A percentile compares a stretch with the other conserved stretches of the same genome.
Conservation (phyloP, 163 green algal species). For the Chloromonas sp. region DNA sequence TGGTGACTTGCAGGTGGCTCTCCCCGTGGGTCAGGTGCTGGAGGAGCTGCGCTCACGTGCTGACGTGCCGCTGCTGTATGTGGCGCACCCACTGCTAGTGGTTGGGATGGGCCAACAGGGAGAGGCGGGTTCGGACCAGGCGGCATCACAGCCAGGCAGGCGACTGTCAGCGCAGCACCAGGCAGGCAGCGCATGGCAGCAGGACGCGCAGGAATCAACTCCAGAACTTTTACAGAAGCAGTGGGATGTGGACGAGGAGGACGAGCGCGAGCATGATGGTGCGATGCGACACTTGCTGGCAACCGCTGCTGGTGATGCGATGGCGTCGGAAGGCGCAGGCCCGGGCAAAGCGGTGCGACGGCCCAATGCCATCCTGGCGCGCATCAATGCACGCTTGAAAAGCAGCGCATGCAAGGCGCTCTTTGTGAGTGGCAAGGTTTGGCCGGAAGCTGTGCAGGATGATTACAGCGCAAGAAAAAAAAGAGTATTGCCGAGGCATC, state of each 20-base stretch:
- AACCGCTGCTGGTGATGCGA: background rate
- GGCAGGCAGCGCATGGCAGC: background rate
- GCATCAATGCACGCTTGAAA: background rate
- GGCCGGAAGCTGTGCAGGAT: no score
- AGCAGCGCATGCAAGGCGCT: background rate
- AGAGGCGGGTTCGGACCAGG: no score
- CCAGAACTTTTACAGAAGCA: background rate
- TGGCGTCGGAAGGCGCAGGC: background rate
- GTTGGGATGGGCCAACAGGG: no score
- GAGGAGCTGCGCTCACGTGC: no score
- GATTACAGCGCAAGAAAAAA: no score
- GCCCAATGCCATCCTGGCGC: background rate
- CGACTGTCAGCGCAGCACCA: no score
- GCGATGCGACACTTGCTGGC: background rate
- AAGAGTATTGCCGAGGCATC: no score
- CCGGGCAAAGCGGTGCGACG: background rate
- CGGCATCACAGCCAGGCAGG: no score
- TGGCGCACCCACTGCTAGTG: no score
- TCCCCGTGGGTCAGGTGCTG: no score
- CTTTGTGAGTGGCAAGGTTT: conserved; percentile 7
- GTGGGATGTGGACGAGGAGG: background rate
- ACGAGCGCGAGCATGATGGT: background rate
- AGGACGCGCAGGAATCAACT: background rate
- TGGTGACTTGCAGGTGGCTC: no score
- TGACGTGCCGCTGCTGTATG: no score